Percentiles rank a stretch among this genome's conserved stretches.
These are phyloP conservation scores for Candida glucosophila DNA, from an alignment of 1,139 yeast genomes.

Conservation along the genomic window DNA sequence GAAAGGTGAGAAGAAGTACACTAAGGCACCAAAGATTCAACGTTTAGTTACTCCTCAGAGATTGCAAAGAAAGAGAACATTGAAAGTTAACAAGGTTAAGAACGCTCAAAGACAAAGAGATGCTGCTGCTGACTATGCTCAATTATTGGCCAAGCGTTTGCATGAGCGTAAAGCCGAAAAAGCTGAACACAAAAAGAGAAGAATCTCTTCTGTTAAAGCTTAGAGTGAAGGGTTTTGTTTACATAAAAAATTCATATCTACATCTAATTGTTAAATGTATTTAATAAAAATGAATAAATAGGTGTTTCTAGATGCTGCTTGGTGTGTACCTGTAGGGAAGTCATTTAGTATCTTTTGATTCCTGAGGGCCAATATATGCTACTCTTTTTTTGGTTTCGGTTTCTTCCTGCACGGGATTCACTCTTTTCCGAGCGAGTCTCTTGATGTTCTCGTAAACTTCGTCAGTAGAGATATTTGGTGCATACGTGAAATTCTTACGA, in stretches of 20 bases:
- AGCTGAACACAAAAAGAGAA: constrained; percentile 98
- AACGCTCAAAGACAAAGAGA: constrained; percentile 99
- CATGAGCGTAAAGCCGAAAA: constrained; percentile 97
- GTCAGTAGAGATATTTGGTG: constrained; percentile 56
- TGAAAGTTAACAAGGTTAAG: constrained; percentile 87
- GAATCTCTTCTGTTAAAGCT: constrained; percentile 97
- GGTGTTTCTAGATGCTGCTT: background rate
- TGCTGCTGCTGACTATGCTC: constrained; percentile 99
- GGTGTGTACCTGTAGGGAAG: background rate
- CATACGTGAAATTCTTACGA: constrained; percentile 47
- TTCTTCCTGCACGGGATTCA: constrained; percentile 5
- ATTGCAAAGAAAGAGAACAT: constrained; percentile 98
- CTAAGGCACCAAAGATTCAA: constrained; percentile 99
- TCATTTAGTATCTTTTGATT: background rate
- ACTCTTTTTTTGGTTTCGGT: constrained; percentile 3
- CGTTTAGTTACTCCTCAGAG: constrained; percentile 99
- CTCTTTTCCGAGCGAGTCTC: constrained; percentile 39
- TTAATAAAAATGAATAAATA: constrained; percentile 10
- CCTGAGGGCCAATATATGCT: constrained; percentile 3
- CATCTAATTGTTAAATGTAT: constrained; percentile 12
- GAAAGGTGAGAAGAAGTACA: constrained; percentile 98
- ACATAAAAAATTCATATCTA: constrained; percentile 5
- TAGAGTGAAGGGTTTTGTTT: constrained; percentile 19
- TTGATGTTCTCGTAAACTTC: constrained; percentile 74
- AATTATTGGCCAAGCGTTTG: constrained; percentile 95